Evolutionary conservation across 768 basidiomycete species (phyloP).

Genomic region (Steccherinum ochraceum): DNA sequence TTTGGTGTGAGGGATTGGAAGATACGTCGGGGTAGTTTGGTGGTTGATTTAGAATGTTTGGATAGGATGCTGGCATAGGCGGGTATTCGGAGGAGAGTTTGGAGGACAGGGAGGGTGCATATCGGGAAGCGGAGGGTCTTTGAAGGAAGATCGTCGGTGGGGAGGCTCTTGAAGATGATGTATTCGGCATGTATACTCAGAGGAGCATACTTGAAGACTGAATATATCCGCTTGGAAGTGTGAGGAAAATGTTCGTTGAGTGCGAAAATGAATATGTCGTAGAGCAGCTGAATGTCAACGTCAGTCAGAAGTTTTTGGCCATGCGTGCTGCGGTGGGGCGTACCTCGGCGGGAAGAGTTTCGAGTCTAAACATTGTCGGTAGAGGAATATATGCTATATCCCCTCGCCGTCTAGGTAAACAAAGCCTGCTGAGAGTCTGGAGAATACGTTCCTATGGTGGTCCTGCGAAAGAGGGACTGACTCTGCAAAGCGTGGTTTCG

Average conservation of each 20-base stretch:
- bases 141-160: conserved; percentile 27
- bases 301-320: neutral
- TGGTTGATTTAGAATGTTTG: conserved; percentile 8
- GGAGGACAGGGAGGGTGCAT: conserved; percentile 34
- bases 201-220: conserved; percentile 50
- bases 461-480: too few species aligned
- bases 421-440: too few species aligned
- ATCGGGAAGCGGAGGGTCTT: conserved; percentile 52
- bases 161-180: conserved; percentile 30
- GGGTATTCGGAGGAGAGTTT: conserved; percentile 35
- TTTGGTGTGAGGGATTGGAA: conserved; percentile 46
- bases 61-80: conserved; percentile 4
- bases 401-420: neutral
- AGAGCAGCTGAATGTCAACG: conserved; percentile 50
- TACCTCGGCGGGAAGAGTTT: conserved; percentile 31
- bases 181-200: conserved; percentile 61
- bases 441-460: too few species aligned
- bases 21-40: conserved; percentile 60
- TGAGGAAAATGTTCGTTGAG: conserved; percentile 58
- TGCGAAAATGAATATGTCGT: conserved; percentile 70
- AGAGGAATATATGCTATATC: neutral
- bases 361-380: conserved; percentile 11
- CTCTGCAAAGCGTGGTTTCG: too few species aligned
- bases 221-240: conserved; percentile 45
- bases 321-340: neutral